phyloP scores from a whole-genome alignment of 179 eudicot genomes.

The Silene noctiflora region DNA sequence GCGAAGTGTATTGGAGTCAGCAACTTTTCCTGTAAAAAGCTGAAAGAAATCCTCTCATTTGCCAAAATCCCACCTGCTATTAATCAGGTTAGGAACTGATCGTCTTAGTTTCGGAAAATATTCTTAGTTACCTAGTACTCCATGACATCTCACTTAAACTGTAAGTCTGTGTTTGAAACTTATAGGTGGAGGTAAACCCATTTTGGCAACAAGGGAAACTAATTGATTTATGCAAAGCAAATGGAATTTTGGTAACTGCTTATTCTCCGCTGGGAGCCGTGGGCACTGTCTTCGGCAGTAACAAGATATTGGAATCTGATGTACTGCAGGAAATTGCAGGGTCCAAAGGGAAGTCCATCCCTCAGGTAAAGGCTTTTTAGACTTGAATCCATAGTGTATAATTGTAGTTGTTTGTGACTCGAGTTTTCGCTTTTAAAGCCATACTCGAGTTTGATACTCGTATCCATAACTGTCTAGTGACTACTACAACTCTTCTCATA shows the following conservation, averaged over 20 bases:
- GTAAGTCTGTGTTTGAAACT: background rate
- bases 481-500: too few species aligned
- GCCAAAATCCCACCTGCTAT: conserved; percentile 70
- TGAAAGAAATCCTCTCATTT: conserved; percentile 41
- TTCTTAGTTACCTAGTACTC: background rate
- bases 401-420: too few species aligned
- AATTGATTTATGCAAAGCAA: conserved; percentile 42
- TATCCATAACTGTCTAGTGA: too few species aligned
- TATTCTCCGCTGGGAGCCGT: conserved; percentile 57
- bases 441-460: too few species aligned
- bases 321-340: conserved; percentile 29
- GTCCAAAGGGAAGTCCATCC: conserved; percentile 27
- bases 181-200: conserved; percentile 62
- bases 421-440: too few species aligned
- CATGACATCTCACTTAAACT: background rate
- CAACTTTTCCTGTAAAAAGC: conserved; percentile 61
- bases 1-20: conserved; percentile 68
- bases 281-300: conserved; percentile 34
- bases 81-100: conserved; percentile 52
- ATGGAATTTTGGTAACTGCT: conserved; percentile 45
- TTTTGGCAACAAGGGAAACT: conserved; percentile 68
- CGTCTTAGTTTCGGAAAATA: background rate
- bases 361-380: conserved; percentile 29
- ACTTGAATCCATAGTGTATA: background rate
- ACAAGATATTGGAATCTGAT: conserved; percentile 39